Evolutionary conservation across 257 asterid genomes (phyloP).

Genomic region (Forsythia viridissima): DNA sequence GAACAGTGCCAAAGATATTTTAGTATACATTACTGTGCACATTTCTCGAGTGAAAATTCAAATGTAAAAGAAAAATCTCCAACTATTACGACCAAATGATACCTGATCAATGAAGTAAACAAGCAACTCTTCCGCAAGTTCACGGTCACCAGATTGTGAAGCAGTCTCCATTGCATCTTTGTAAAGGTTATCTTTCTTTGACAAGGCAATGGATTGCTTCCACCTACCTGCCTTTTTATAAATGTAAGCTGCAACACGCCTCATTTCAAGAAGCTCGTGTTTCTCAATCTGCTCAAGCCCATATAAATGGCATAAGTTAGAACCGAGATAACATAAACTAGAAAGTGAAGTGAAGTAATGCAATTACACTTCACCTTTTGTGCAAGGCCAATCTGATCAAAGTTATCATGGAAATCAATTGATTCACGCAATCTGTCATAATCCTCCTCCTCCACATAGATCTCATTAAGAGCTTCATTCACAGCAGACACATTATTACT

Average conservation of each 20-base stretch:
- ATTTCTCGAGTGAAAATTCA: background rate
- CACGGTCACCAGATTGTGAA: constrained; percentile 95
- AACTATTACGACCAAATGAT: constrained; percentile 9
- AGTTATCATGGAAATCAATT: constrained; percentile 79
- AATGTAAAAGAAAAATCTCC: background rate
- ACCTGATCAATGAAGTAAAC: constrained; percentile 92
- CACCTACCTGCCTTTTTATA: constrained; percentile 97
- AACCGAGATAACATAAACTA: constrained; percentile 2
- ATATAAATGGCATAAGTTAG: constrained; percentile 4
- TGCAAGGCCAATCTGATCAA: constrained; percentile 93
- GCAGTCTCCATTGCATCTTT: constrained; percentile 99
- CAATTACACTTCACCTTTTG: constrained; percentile 58
- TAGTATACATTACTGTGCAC: background rate
- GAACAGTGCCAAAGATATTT: background rate
- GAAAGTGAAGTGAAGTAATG: background rate
- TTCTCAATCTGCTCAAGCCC: constrained; percentile 74
- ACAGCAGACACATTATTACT: constrained; percentile 92
- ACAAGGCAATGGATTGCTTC: constrained; percentile 91
- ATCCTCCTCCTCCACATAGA: constrained; percentile 92
- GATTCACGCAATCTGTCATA: constrained; percentile 92
- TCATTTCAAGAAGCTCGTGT: constrained; percentile 94
- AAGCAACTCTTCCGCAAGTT: constrained; percentile 96
- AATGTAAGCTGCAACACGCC: constrained; percentile 97
- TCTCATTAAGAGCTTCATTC: constrained; percentile 90
- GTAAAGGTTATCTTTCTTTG: constrained; percentile 90